Evolutionary conservation across 2,329 filamentous ascomycete species (phyloP).

Genomic region (Pseudopithomyces maydicus): DNA sequence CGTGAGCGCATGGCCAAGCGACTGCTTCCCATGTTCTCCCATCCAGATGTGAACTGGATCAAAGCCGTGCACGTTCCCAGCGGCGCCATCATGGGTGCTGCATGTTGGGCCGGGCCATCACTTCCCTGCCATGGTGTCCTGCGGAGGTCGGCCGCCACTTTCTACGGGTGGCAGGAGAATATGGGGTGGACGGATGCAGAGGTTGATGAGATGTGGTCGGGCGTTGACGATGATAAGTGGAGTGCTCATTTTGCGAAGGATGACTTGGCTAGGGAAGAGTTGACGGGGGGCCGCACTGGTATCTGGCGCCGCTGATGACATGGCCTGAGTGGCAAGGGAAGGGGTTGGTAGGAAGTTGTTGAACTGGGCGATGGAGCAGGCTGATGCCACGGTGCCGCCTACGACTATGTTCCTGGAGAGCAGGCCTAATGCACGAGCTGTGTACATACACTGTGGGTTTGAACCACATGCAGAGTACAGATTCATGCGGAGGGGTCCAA

Average conservation of each 20-base stretch:
- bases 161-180: slow-evolving; percentile 27
- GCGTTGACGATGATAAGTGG: slow-evolving; percentile 25
- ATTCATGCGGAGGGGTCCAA: slow-evolving; percentile 28
- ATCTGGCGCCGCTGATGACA: slow-evolving; percentile 32
- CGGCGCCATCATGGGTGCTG: slow-evolving; percentile 27
- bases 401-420: slow-evolving; percentile 38
- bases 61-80: slow-evolving; percentile 32
- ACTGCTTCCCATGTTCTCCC: slow-evolving; percentile 21
- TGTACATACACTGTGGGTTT: slow-evolving; percentile 41
- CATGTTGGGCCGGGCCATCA: slow-evolving; percentile 31
- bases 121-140: slow-evolving; percentile 26
- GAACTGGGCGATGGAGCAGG: slow-evolving; percentile 37
- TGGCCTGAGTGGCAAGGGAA: slow-evolving; percentile 36
- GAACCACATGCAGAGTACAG: slow-evolving; percentile 21
- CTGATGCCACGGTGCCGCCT: slow-evolving; percentile 27
- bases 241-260: slow-evolving; percentile 18
- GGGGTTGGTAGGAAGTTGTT: slow-evolving; percentile 32
- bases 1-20: slow-evolving; percentile 25
- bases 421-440: slow-evolving; percentile 23
- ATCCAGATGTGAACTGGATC: slow-evolving; percentile 25
- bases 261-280: slow-evolving; percentile 21
- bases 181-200: slow-evolving; percentile 30
- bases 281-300: slow-evolving; percentile 35
- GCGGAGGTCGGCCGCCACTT: slow-evolving; percentile 20
- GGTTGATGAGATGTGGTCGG: slow-evolving; percentile 30